These are phyloP conservation scores for Obelidium mucronatum DNA, from an alignment of 192 early-diverging fungal genomes.

Conservation along the genomic window DNA sequence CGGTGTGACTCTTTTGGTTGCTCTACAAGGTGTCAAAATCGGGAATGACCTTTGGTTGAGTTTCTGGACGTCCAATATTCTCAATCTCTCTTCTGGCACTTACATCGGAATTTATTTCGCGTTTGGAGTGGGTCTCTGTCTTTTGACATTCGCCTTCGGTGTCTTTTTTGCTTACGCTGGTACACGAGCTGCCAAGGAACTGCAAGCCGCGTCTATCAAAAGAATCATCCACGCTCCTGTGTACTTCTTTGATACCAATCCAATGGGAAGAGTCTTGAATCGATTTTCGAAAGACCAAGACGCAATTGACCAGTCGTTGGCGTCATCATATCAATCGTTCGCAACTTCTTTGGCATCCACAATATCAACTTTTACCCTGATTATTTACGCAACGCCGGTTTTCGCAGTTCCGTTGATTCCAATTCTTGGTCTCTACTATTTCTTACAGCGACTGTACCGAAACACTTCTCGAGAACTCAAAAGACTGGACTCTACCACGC, in stretches of 20 bases:
- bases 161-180: conserved; percentile 67
- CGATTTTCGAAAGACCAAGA: conserved; percentile 86
- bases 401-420: conserved; percentile 71
- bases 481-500: conserved; percentile 80
- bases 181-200: conserved; percentile 53
- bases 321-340: conserved; percentile 56
- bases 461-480: conserved; percentile 86
- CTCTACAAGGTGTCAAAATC: conserved; percentile 65
- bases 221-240: conserved; percentile 50
- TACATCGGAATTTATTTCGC: conserved; percentile 38
- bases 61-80: conserved; percentile 29
- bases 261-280: conserved; percentile 33
- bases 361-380: not conserved
- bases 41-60: conserved; percentile 52
- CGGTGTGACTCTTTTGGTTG: conserved; percentile 45
- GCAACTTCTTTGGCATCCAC: conserved; percentile 42
- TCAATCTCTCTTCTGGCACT: conserved; percentile 1
- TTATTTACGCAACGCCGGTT: conserved; percentile 58
- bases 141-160: conserved; percentile 55
- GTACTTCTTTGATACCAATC: conserved; percentile 57
- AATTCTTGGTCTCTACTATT: conserved; percentile 64
- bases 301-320: conserved; percentile 72
- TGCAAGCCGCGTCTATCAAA: conserved; percentile 46
- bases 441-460: conserved; percentile 75
- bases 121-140: conserved; percentile 7